Evolutionary conservation across 2,329 filamentous ascomycete genomes (phyloP).

Genomic region (Apiospora kogelbergensis): DNA sequence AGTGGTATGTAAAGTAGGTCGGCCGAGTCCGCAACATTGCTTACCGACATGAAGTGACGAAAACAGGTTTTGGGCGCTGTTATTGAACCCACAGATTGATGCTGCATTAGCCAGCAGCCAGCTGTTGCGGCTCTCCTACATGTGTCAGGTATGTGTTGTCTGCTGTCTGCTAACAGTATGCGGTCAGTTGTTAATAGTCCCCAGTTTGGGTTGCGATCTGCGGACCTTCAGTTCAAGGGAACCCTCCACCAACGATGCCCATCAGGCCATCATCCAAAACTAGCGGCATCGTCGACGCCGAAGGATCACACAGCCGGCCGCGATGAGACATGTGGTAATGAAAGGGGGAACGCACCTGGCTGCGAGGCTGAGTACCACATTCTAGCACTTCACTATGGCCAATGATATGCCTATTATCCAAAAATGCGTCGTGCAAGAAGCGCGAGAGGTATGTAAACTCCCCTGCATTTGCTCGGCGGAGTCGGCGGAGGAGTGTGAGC

Average conservation of each 20-base stretch:
- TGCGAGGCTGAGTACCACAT: not conserved
- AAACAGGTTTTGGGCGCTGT: slow-evolving; percentile 4
- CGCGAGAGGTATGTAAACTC: not conserved
- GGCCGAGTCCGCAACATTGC: not conserved
- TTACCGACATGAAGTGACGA: not conserved
- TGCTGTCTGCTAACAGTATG: not conserved
- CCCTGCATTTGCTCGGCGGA: no score
- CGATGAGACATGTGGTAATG: not conserved
- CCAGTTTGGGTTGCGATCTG: not conserved
- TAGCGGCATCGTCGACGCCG: not conserved
- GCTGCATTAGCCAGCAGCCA: not conserved
- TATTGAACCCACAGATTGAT: not conserved
- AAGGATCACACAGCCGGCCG: not conserved
- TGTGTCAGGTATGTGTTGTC: not conserved
- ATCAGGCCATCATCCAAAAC: not conserved
- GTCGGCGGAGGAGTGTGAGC: not conserved
- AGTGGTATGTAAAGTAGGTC: not conserved
- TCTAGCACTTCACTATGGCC: not conserved
- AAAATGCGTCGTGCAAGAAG: not conserved
- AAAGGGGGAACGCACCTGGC: not conserved
- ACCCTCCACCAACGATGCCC: not conserved
- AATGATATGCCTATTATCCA: not conserved
- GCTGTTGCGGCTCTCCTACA: slow-evolving; percentile 2
- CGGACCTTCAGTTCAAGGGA: not conserved
- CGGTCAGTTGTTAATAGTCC: not conserved